Evolutionary conservation across 331 rosid genomes (phyloP).

Genomic region (Quercus tomentella): DNA sequence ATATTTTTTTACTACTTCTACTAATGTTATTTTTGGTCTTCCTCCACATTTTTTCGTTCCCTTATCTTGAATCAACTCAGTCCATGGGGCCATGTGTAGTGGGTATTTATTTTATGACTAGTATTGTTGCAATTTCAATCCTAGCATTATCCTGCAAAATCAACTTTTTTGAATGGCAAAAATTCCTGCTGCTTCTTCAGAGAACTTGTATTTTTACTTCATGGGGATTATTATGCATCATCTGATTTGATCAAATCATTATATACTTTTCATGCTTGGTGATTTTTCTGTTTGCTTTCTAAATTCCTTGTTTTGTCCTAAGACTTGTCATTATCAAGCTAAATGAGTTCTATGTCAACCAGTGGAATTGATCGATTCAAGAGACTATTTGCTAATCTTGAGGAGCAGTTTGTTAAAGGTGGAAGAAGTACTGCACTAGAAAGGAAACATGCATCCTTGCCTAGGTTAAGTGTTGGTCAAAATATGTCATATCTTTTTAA

Average conservation of each 20-base stretch:
- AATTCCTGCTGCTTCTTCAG: background rate
- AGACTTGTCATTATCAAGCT: too few relatives aligned
- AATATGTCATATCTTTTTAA: background rate
- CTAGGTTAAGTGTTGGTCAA: conserved; percentile 39
- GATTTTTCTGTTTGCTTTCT: background rate
- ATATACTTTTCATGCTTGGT: background rate
- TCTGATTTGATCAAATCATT: background rate
- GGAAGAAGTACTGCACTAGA: conserved; percentile 38
- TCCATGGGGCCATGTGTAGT: too few relatives aligned
- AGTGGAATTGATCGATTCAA: conserved; percentile 65
- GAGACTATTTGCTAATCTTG: conserved; percentile 56
- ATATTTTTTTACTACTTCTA: too few relatives aligned
- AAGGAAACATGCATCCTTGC: conserved; percentile 64
- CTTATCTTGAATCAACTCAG: too few relatives aligned
- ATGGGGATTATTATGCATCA: background rate
- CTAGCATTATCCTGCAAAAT: background rate
- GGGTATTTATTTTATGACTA: too few relatives aligned
- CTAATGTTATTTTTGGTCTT: too few relatives aligned
- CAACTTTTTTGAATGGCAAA: background rate
- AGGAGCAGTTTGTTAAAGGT: conserved; percentile 38
- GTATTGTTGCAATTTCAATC: background rate
- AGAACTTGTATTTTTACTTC: background rate
- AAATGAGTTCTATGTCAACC: background rate
- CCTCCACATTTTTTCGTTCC: too few relatives aligned
- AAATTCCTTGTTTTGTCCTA: background rate